Base-by-base conservation (phyloP, 2,329 filamentous ascomycete species). In the Plenodomus biglobosus region DNA sequence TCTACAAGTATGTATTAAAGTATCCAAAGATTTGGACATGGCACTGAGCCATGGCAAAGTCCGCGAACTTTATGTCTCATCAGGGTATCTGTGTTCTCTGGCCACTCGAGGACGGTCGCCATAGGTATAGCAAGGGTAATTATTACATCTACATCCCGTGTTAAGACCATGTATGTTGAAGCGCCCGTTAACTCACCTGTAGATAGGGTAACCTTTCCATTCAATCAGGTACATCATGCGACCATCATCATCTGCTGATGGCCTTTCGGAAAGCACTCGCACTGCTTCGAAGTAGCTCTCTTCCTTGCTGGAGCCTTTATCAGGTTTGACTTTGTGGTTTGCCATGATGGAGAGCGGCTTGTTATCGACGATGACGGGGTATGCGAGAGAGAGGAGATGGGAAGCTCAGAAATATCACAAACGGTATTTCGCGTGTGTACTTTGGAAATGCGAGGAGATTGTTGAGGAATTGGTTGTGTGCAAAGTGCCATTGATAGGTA, bases 141-240 rank as follows among this genome's bases (percentile, higher is more conserved):
- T 27, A 41, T 58, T 51, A 55, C 52, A 53, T 36, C 50, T 55
- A 22, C 13, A 34, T 11, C n/a, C 30, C 20, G n/a, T 30, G 36
- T 54, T 40, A 45, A 22, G 24, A 38, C 15, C 22, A 30, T 38
- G 22, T n/a, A 38, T 11, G 18, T 21, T 10, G n/a, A 39, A 15
- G 15, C 3, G 18, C 37, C 8, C 3, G 21, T 41, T 18, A 8
- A 44, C 53, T 50, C 55, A 66, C 63, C 53, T 44, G 36, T 67
- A 46, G 20, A 84, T 52, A 1, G 76, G 73, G 59, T 85, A 91
- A 1, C 74, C 78, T 20, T 75, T 73, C 87, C 86, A 90, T 50
- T 81, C 78, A 18, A 88, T 79, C 1, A 90, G 76, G 61, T 83
- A 90, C 19, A 73, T 45, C 3, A 30, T 70, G 10, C 65, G 65